Conservation (phyloP, 345 rosid genomes). For the Gossypium anomalum region DNA sequence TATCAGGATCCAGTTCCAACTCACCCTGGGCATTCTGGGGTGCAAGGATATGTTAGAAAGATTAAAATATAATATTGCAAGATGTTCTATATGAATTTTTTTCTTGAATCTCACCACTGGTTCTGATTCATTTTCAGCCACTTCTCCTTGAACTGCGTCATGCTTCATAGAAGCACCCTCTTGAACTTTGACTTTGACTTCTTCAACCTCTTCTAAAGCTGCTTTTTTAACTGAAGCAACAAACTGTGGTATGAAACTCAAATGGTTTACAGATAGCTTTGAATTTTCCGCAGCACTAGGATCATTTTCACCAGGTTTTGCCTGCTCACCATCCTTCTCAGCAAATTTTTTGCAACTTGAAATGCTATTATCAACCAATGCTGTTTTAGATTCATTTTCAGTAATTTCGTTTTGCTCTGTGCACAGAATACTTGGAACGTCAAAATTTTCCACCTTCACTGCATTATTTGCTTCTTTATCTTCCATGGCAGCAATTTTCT, state of each 20-base stretch:
- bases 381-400: constrained; percentile 22
- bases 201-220: constrained; percentile 76
- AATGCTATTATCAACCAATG: constrained; percentile 21
- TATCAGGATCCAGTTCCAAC: constrained; percentile 63
- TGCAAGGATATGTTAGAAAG: constrained; percentile 29
- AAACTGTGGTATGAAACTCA: constrained; percentile 60
- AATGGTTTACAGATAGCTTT: constrained; percentile 40
- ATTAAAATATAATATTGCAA: constrained; percentile 10
- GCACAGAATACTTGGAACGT: constrained; percentile 16
- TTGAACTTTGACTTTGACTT: constrained; percentile 56
- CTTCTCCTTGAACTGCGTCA: constrained; percentile 36
- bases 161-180: constrained; percentile 27
- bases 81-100: constrained; percentile 12
- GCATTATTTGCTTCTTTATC: constrained; percentile 30
- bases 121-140: constrained; percentile 37
- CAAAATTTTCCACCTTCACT: constrained; percentile 26
- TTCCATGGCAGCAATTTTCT: constrained; percentile 27
- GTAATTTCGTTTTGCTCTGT: constrained; percentile 23
- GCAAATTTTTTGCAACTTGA: constrained; percentile 19
- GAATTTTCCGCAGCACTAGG: constrained; percentile 38
- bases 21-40: constrained; percentile 61
- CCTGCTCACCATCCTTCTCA: constrained; percentile 25
- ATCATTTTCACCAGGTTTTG: constrained; percentile 32
- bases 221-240: constrained; percentile 69
- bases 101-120: constrained; percentile 46